Base-by-base conservation (phyloP, 208 protist genomes). In the Acanthamoeba healyi region DNA sequence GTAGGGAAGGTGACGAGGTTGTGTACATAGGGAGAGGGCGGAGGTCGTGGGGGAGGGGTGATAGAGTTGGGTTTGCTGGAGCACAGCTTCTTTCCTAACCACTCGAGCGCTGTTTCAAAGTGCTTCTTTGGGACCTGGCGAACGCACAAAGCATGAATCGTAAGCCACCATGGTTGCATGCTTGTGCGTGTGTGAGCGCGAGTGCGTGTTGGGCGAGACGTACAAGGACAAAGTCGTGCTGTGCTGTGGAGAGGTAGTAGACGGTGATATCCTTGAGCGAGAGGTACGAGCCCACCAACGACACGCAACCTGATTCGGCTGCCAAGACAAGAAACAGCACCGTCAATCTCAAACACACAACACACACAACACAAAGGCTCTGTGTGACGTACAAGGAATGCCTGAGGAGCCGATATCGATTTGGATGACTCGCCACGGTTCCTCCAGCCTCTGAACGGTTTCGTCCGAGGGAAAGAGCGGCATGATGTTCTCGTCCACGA, bases 221-320 rank as follows among this genome's bases (percentile, higher is more conserved):
- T 77, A 92, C 87, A 24, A 92, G 63, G n/a, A 92, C 61, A 77
- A 92, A 92, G 63, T 92, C 87, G 63, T 74, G 51, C 38, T 92
- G 51, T 12, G 87, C 87, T 54, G 87, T 92, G 63, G 58, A 77
- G n/a, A 92, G 61, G 77, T 92, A 92, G 63, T 92, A 92, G 56
- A 92, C 61, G 63, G 58, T 42, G 29, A 92, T 92, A 6, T 74
- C 87, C 46, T 49, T 77, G n/a, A 49, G 40, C 40, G 87, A 49
- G 26, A 92, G 46, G 46, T 67, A 65, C 12, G 81, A 89, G 15
- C 81, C 81, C 81, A 89, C 81, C 24, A 89, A 26, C 32, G 81
- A 65, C 22, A 89, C 81, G 40, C 44, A 67, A 67, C 81, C 81
- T n/a, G 81, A 56, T 38, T 89, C 81, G 40, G 81, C 81, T 89